phyloP scores from a whole-genome alignment of 768 basidiomycete species.

The Pleurotus citrinopileatus region DNA sequence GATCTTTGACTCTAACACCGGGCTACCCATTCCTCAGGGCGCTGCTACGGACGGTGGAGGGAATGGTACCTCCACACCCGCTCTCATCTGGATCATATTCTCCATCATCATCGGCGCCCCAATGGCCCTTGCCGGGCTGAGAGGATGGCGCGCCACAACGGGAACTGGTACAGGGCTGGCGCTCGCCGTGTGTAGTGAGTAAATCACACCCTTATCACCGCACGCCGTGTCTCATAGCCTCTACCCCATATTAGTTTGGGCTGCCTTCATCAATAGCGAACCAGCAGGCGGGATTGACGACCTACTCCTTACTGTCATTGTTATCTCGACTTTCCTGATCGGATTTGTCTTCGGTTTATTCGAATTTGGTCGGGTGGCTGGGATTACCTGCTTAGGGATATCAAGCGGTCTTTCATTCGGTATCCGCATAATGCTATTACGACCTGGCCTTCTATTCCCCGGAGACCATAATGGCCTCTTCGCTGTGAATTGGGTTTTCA shows the following conservation, averaged over 20 bases:
- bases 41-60: conserved; percentile 60
- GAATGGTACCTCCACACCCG: conserved; percentile 33
- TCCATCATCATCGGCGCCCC: conserved; percentile 50
- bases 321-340: conserved; percentile 45
- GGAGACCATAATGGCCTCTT: conserved; percentile 23
- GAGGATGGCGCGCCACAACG: conserved; percentile 54
- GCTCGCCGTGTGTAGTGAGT: conserved; percentile 43
- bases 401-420: conserved; percentile 58
- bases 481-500: conserved; percentile 51
- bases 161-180: conserved; percentile 53
- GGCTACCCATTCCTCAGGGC: conserved; percentile 47
- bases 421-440: conserved; percentile 50
- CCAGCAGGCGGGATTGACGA: conserved; percentile 49
- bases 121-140: conserved; percentile 53
- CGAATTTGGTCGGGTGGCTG: conserved; percentile 45
- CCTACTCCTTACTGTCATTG: conserved; percentile 43
- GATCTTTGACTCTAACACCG: conserved; percentile 44
- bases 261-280: conserved; percentile 57
- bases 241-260: conserved; percentile 45
- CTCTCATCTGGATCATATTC: conserved; percentile 58
- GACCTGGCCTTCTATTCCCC: conserved; percentile 45
- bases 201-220: neutral
- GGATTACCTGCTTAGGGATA: conserved; percentile 43
- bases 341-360: conserved; percentile 56
- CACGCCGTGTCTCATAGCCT: neutral